Evolutionary conservation across 768 basidiomycete species (phyloP).

Genomic region (Amyloporia xantha): DNA sequence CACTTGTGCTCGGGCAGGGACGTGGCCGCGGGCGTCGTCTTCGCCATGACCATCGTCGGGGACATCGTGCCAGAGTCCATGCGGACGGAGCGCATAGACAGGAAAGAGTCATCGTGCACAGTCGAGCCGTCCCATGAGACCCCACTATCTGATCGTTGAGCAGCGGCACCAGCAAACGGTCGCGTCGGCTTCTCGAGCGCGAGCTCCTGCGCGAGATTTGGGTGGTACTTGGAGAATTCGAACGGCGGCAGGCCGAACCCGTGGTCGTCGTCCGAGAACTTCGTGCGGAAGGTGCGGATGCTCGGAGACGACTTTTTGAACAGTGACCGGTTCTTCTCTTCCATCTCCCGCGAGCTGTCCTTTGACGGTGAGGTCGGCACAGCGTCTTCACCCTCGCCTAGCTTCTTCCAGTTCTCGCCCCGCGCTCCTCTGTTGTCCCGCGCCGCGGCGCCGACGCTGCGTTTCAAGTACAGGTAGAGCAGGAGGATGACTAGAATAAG

Average conservation of each 20-base stretch:
- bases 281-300: constrained; percentile 40
- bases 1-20: constrained; percentile 47
- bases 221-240: constrained; percentile 54
- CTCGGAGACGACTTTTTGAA: constrained; percentile 55
- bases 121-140: constrained; percentile 47
- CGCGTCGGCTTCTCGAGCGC: constrained; percentile 37
- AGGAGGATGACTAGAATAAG: constrained; percentile 45
- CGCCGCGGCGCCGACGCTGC: constrained; percentile 22
- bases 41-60: constrained; percentile 43
- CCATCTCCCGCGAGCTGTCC: constrained; percentile 5
- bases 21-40: constrained; percentile 55
- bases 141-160: constrained; percentile 33
- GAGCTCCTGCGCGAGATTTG: constrained; percentile 44
- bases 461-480: constrained; percentile 49
- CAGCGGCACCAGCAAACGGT: constrained; percentile 42
- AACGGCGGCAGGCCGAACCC: constrained; percentile 20
- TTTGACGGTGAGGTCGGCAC: constrained; percentile 20
- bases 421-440: constrained; percentile 36
- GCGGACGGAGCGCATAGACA: constrained; percentile 39
- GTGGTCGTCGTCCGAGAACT: constrained; percentile 32
- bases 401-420: constrained; percentile 48
- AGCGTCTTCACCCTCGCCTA: constrained; percentile 43
- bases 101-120: constrained; percentile 39
- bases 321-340: constrained; percentile 25
- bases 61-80: constrained; percentile 40